Evolutionary conservation across 805 yeast genomes (phyloP), one percentile per base, ranked within the genome.

Genomic region (Hanseniaspora occidentalis): DNA sequence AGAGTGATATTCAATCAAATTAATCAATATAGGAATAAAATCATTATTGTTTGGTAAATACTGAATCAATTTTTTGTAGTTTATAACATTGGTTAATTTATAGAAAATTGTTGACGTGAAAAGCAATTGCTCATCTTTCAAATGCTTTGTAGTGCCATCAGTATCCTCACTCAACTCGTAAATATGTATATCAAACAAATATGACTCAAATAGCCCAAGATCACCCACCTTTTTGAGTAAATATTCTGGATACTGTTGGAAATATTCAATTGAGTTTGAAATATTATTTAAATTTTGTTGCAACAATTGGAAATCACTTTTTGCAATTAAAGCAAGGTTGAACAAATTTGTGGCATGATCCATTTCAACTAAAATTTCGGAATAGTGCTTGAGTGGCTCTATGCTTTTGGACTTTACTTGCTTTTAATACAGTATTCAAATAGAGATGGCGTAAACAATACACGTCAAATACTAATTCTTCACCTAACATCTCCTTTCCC

Each of bases 161-260:
- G n/a, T n/a, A n/a, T n/a, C n/a, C n/a, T n/a, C n/a, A n/a, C n/a
- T n/a, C n/a, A n/a, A n/a, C n/a, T n/a, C n/a, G n/a, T n/a, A n/a
- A 23, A 23, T 23, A 23, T 23, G 10, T 23, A 10, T 23, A 23
- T 29, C 33, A 7, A 29, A 29, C 16, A 29, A n/a, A 4, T 4
- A 5, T n/a, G 33, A 29, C 6, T 29, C 19, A 13, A 29, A 29
- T 4, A 29, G 10, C 16, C 18, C 10, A 4, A 29, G 8, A 29
- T 16, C 17, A 14, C 18, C 8, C 33, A 29, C 3, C 8, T 29
- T 29, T 29, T 29, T 29, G 18, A 29, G 10, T 14, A 29, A n/a
- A 29, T 29, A 29, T n/a, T 29, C 33, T 29, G 33, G 33, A n/a
- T n/a, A 29, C 18, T 29, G 33, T 16, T 29, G 33, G 16, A 29